Evolutionary conservation across 805 yeast species (phyloP), one percentile per base, ranked within the genome.

Genomic region (Kuraishia capsulata): DNA sequence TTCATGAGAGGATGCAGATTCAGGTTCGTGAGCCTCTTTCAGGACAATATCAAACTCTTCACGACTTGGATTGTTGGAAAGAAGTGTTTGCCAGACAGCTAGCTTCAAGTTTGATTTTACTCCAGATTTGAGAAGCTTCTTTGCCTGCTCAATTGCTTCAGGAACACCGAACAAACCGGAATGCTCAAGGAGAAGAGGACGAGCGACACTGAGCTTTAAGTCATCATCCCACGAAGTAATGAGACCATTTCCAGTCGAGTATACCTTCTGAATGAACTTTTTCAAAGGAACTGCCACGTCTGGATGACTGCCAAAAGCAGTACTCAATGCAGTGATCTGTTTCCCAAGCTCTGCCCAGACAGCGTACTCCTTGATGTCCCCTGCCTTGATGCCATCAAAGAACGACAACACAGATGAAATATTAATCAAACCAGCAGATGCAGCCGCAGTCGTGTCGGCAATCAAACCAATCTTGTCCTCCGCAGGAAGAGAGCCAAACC

Each of bases 1-100:
- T 54, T 79, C 86, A 38, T 78, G 54, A 2, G 74, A 69, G 53
- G 78, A 84, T 38, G 76, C 65, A 4, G 81, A 57, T 2, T 69
- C 50, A 8, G 86, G 82, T 10, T 55, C 44, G 8, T 57, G 52
- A 21, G 69, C 70, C 50, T 78, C 79, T n/a, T 60, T 45, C 39
- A 69, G 44, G 4, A 78, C 63, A 3, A 50, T 16, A 38, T 68
- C 53, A 55, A 70, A 56, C 43, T 69, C 43, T 20, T 59, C 47
- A 44, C 54, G 44, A 39, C 52, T 44, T 37, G 62, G 55, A 10
- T 51, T 46, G n/a, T 67, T 61, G 1, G 69, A 46, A 4, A 70
- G 53, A 23, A 74, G 51, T 3, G 76, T 61, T 8, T 60, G 51
- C 46, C 65, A 67, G 5, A 71, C 67, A 45, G 65, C 70, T 14